Conservation (phyloP, 257 asterid species). For the Prunella vulgaris region DNA sequence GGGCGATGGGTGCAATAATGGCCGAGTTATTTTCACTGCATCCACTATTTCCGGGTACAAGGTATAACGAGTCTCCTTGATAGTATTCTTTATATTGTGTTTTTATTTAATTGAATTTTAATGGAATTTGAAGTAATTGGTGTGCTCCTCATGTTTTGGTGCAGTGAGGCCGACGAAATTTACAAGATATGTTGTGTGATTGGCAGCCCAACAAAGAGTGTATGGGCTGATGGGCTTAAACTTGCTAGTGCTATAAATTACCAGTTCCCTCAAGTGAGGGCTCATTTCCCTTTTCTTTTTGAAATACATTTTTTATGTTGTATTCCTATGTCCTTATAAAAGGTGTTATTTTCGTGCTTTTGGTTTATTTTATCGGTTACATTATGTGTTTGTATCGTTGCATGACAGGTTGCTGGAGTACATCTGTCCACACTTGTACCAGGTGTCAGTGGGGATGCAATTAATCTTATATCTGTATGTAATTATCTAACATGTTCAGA, state of each 20-base stretch:
- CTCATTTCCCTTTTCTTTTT: neutral
- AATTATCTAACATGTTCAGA: neutral
- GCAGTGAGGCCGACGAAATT: constrained; percentile 63
- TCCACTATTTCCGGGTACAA: constrained; percentile 65
- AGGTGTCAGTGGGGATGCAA: constrained; percentile 74
- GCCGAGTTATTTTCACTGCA: constrained; percentile 63
- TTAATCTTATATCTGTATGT: constrained; percentile 54
- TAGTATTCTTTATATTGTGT: neutral
- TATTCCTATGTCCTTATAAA: neutral
- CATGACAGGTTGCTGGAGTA: constrained; percentile 44
- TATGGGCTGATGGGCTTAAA: constrained; percentile 63
- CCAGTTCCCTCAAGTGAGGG: constrained; percentile 58
- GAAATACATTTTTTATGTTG: neutral
- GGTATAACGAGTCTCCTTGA: constrained; percentile 30
- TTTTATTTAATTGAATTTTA: constrained; percentile 9
- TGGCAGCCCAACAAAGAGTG: constrained; percentile 50
- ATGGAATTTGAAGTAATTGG: constrained; percentile 8
- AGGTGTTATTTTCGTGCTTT: no score
- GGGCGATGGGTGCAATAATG: constrained; percentile 89
- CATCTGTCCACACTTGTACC: constrained; percentile 58
- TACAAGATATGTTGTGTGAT: constrained; percentile 56
- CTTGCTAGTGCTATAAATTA: constrained; percentile 59
- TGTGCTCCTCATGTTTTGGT: constrained; percentile 13
- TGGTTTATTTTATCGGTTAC: neutral
- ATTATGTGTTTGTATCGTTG: neutral